Evolutionary conservation across 768 basidiomycete species (phyloP).

Genomic region (Termitomyces sp.): DNA sequence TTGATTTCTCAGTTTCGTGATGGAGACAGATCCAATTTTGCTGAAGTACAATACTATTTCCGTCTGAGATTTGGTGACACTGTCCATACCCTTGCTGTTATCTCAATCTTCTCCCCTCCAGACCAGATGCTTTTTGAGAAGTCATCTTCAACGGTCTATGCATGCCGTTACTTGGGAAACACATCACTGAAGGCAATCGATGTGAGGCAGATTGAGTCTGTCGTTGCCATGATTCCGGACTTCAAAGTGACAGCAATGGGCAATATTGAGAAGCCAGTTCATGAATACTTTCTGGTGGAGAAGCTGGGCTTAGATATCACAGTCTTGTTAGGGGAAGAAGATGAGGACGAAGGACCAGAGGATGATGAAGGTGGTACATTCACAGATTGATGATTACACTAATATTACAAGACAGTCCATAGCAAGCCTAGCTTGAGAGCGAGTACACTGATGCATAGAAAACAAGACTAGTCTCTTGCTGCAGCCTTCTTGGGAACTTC

Average conservation of each 20-base stretch:
- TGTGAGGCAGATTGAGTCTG: background rate
- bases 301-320: background rate
- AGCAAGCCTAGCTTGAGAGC: no score
- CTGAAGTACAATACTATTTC: background rate
- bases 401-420: no score
- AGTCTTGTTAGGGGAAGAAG: background rate
- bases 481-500: no score
- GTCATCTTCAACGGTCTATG: background rate
- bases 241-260: background rate
- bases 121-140: background rate
- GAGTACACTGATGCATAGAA: no score
- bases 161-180: background rate
- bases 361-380: background rate
- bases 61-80: background rate
- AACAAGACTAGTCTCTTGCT: no score
- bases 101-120: slow-evolving; percentile 4
- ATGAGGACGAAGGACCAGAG: background rate
- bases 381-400: background rate
- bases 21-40: background rate
- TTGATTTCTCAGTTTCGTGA: background rate
- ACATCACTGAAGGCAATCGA: background rate
- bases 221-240: background rate
- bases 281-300: background rate
- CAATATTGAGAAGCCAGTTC: background rate
- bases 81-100: slow-evolving; percentile 2